Evolutionary conservation across 495 filamentous ascomycete species (phyloP).

Genomic region (Penicillium cosmopolitanum): DNA sequence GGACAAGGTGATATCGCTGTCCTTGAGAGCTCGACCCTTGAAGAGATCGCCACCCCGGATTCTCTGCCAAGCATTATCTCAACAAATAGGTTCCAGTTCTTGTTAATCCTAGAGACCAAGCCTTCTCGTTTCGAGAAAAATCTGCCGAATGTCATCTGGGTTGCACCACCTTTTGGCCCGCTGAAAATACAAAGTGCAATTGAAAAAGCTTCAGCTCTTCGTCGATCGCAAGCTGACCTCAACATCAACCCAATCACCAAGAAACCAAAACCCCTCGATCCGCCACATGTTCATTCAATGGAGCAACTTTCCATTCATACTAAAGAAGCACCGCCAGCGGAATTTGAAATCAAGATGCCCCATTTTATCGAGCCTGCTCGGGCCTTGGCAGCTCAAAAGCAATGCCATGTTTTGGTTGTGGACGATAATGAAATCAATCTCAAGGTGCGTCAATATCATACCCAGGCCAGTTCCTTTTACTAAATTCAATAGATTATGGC

Average conservation of each 20-base stretch:
- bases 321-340: neutral
- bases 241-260: neutral
- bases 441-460: slow-evolving; percentile 28
- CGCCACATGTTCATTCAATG: neutral
- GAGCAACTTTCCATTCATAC: neutral
- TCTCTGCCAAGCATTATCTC: slow-evolving; percentile 13
- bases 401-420: slow-evolving; percentile 44
- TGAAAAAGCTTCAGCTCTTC: slow-evolving; percentile 23
- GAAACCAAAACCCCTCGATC: neutral
- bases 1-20: slow-evolving; percentile 35
- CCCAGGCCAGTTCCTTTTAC: neutral
- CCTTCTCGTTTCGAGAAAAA: slow-evolving; percentile 9
- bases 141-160: slow-evolving; percentile 25
- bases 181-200: slow-evolving; percentile 34
- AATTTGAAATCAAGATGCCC: neutral
- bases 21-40: slow-evolving; percentile 33
- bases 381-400: slow-evolving; percentile 11
- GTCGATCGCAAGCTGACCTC: neutral
- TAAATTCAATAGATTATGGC: slow-evolving; percentile 40
- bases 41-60: slow-evolving; percentile 11
- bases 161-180: slow-evolving; percentile 44
- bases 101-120: slow-evolving; percentile 36
- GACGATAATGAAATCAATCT: slow-evolving; percentile 57
- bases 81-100: slow-evolving; percentile 21
- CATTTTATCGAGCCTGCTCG: neutral